These are phyloP conservation scores for Ustilago cynodontis DNA, from an alignment of 1,284 basidiomycete genomes.

Conservation along the genomic window DNA sequence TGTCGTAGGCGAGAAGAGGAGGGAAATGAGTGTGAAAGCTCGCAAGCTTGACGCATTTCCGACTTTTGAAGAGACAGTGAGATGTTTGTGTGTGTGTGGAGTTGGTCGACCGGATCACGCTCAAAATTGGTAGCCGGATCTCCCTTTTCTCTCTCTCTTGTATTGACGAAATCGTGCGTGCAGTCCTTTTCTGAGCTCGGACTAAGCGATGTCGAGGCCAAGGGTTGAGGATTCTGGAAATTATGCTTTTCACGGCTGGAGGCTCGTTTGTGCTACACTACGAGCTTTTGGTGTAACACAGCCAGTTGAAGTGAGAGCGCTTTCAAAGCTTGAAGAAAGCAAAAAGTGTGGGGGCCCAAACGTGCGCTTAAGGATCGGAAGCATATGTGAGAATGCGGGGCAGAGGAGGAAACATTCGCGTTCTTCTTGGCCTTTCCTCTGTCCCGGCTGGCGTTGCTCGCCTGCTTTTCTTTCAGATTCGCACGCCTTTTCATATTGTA, in stretches of 20 bases:
- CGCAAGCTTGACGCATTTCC: background rate
- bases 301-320: background rate
- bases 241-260: background rate
- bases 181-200: too few relatives aligned
- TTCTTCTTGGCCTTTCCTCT: background rate
- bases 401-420: slow-evolving; percentile 1
- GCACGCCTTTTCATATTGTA: too few relatives aligned
- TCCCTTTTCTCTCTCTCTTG: background rate
- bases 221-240: too few relatives aligned
- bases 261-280: too few relatives aligned
- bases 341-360: slow-evolving; percentile 5
- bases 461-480: slow-evolving; percentile 3
- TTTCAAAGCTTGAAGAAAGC: background rate
- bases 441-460: slow-evolving; percentile 32
- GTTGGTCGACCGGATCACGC: slow-evolving; percentile 13
- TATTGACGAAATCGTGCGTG: slow-evolving; percentile 16
- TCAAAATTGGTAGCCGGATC: slow-evolving; percentile 17
- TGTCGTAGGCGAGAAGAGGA: background rate
- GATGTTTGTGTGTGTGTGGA: too few relatives aligned
- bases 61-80: background rate
- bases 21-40: slow-evolving; percentile 22
- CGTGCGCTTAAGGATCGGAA: background rate
- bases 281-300: too few relatives aligned
- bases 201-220: too few relatives aligned
- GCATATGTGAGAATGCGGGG: slow-evolving; percentile 6